A percentile compares a stretch with the other conserved stretches of the same genome.
phyloP scores from a whole-genome alignment of 2,329 filamentous ascomycete genomes.

The Cordyceps fumosorosea region DNA sequence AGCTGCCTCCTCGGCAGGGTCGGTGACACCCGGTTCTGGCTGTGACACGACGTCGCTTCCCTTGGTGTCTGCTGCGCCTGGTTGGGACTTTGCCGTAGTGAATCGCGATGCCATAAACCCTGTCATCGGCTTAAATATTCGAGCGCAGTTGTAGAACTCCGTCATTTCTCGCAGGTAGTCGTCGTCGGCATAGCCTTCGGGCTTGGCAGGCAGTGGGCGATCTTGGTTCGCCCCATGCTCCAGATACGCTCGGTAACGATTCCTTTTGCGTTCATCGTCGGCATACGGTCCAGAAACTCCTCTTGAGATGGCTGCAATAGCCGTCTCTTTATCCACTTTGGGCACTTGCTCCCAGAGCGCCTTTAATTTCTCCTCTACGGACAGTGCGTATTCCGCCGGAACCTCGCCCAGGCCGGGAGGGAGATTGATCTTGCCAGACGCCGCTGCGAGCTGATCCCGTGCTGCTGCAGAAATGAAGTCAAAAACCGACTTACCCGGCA shows the following conservation, averaged over 20 bases:
- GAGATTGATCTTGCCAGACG: constrained; percentile 69
- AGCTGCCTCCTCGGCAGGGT: constrained; percentile 81
- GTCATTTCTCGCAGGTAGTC: constrained; percentile 75
- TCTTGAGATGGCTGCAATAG: constrained; percentile 61
- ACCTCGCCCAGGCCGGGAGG: constrained; percentile 72
- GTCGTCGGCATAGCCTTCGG: constrained; percentile 45
- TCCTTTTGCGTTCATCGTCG: constrained; percentile 71
- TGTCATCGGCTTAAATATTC: constrained; percentile 84
- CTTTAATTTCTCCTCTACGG: constrained; percentile 56
- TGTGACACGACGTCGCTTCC: constrained; percentile 23
- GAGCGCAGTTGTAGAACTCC: constrained; percentile 61
- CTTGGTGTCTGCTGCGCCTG: constrained; percentile 21
- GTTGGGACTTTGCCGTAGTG: constrained; percentile 56
- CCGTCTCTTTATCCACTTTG: constrained; percentile 58
- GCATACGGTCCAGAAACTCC: constrained; percentile 68
- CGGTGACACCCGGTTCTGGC: constrained; percentile 33
- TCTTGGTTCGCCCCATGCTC: constrained; percentile 56
- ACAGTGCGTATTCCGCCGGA: constrained; percentile 56
- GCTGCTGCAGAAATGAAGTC: constrained; percentile 78
- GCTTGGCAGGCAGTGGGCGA: constrained; percentile 44
- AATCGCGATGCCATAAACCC: constrained; percentile 92
- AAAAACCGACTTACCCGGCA: constrained; percentile 92
- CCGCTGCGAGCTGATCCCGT: constrained; percentile 67
- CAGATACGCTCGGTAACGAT: constrained; percentile 76
- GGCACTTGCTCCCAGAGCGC: constrained; percentile 55